Conservation (phyloP, 192 early-diverging fungal species). For the Backusella macrospora region DNA sequence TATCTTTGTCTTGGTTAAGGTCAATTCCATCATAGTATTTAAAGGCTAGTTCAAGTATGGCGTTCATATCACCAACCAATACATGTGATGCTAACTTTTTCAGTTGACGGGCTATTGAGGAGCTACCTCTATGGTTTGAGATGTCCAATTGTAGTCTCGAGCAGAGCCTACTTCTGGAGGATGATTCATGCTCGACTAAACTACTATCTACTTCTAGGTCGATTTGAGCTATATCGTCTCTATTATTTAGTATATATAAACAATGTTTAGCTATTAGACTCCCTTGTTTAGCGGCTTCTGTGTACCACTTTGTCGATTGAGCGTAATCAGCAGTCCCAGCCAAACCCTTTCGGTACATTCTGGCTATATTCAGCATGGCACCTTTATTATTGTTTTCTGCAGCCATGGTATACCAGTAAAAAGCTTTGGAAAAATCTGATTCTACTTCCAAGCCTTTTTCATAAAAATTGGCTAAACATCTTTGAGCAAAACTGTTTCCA, state of each 20-base stretch:
- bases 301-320: neutral
- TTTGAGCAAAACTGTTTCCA: neutral
- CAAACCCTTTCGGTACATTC: slow-evolving; percentile 10
- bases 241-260: neutral
- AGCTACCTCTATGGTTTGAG: neutral
- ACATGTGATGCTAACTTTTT: neutral
- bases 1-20: too few species aligned
- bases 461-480: neutral
- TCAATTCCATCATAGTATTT: too few species aligned
- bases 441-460: too few species aligned
- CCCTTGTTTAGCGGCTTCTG: neutral
- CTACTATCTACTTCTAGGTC: neutral
- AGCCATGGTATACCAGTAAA: too few species aligned
- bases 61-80: too few species aligned
- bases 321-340: neutral
- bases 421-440: too few species aligned
- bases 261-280: too few species aligned
- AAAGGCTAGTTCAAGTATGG: too few species aligned
- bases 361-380: too few species aligned
- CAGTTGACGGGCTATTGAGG: neutral
- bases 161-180: neutral
- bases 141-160: neutral
- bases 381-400: too few species aligned
- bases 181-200: neutral
- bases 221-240: neutral